Evolutionary conservation across 495 filamentous ascomycete species (phyloP), one percentile per base, ranked within the genome.

Genomic region (Echria macrotheca): DNA sequence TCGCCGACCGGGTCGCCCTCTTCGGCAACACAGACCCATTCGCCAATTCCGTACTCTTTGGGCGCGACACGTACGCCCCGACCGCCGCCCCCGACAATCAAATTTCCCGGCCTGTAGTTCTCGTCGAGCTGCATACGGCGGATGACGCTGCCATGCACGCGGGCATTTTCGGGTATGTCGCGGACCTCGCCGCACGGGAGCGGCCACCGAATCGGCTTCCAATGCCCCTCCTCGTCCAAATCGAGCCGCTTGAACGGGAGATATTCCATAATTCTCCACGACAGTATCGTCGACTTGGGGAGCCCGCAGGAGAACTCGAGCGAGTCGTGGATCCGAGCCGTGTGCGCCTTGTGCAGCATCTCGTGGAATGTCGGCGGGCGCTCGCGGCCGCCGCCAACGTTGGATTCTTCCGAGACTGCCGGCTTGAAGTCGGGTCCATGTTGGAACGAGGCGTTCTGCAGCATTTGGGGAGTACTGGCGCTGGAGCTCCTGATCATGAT

Each of bases 181-280:
- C 89, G 78, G 4, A 85, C 81, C 60, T 93, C 89, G 19, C 89
- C 89, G 37, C 80, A 78, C 0, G 89, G 88, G 4, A 93, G 63
- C 0, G 89, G 89, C 82, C 86, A 90, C 17, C 80, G 67, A 49
- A 94, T 91, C 0, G 85, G 82, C 55, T 85, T 84, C 89, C 89
- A 94, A 0, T 79, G 78, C 1, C 87, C 87, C 50, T 91, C 83
- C 2, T 71, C 46, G 41, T 79, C 76, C 15, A 93, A 60, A 58
- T 91, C 88, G 85, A 94, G 89, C 7, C 89, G 77, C 1, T 86
- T 79, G 69, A 93, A 91, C 0, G 89, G 88, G 11, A 94, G 69
- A 57, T 83, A 64, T 58, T 94, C 86, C 86, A 93, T 91, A 24
- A 89, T 65, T 18, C 81, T 83, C 89, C 89, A 93, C 0, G 77